Conservation (phyloP, 108 stramenopile species). For the Phaeodactylum tricornutum region DNA sequence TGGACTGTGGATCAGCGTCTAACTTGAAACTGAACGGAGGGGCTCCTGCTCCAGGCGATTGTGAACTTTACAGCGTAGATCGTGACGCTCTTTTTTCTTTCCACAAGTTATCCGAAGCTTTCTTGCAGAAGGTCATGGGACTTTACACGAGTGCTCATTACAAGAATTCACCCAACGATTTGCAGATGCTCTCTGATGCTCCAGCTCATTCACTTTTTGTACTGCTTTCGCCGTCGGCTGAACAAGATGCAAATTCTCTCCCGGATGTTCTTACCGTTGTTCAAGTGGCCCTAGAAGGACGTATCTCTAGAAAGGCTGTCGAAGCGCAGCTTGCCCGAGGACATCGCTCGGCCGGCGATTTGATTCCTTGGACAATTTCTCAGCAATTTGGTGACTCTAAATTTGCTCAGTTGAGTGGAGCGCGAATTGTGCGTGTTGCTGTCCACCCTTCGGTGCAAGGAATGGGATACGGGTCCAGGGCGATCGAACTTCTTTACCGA, state of each 20-base stretch:
- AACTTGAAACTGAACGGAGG: slow-evolving; percentile 57
- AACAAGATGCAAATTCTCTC: slow-evolving; percentile 61
- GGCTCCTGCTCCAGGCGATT: slow-evolving; percentile 88
- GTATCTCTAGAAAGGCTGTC: slow-evolving; percentile 85
- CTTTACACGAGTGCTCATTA: slow-evolving; percentile 98
- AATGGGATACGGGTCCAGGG: slow-evolving; percentile 95
- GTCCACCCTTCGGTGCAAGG: slow-evolving; percentile 93
- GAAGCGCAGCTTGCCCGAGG: slow-evolving; percentile 90
- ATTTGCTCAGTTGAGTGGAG: slow-evolving; percentile 92
- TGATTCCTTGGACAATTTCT: slow-evolving; percentile 99
- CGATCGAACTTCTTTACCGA: slow-evolving; percentile 77
- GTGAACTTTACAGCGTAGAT: slow-evolving; percentile 95
- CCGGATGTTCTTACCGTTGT: slow-evolving; percentile 81
- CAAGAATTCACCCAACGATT: slow-evolving; percentile 98
- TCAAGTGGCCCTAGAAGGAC: slow-evolving; percentile 93
- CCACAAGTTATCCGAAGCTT: slow-evolving; percentile 95
- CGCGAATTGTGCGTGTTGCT: slow-evolving; percentile 95
- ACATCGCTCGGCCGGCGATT: slow-evolving; percentile 91
- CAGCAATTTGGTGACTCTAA: slow-evolving; percentile 98
- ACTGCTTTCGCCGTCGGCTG: slow-evolving; percentile 88
- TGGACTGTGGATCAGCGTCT: slow-evolving; percentile 62
- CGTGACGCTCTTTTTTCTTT: slow-evolving; percentile 97
- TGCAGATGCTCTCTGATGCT: slow-evolving; percentile 98
- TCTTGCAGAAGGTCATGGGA: slow-evolving; percentile 94
- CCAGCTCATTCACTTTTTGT: slow-evolving; percentile 97